phyloP scores from a whole-genome alignment of 164 flowering plant species.

The Tetracentron sinense region DNA sequence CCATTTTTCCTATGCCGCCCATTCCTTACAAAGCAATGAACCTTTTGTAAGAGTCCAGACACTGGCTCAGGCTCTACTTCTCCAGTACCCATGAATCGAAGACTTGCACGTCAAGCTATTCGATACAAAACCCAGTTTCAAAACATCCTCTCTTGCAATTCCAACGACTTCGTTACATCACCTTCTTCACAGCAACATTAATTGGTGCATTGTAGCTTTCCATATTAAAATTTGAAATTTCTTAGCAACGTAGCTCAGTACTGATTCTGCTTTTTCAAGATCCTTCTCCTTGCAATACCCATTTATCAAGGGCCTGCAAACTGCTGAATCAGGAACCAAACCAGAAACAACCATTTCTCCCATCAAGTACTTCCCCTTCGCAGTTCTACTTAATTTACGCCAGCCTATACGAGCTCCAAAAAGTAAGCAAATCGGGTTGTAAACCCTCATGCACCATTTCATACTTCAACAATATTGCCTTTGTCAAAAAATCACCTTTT shows the following conservation, averaged over 20 bases:
- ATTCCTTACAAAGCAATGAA: no score
- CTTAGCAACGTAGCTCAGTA: slow-evolving; percentile 45
- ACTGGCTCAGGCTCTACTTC: slow-evolving; percentile 10
- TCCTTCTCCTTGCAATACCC: slow-evolving; percentile 53
- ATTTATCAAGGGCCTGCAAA: slow-evolving; percentile 52
- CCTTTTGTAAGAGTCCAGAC: no score
- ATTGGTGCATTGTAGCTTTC: slow-evolving; percentile 58
- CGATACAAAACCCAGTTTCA: slow-evolving; percentile 63
- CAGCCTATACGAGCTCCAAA: slow-evolving; percentile 50
- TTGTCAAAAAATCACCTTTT: slow-evolving; percentile 29
- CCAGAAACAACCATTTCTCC: slow-evolving; percentile 58
- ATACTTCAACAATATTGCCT: slow-evolving; percentile 53
- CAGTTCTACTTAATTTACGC: slow-evolving; percentile 37
- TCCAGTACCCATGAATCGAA: slow-evolving; percentile 53
- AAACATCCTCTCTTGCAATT: slow-evolving; percentile 62
- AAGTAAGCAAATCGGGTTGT: slow-evolving; percentile 40
- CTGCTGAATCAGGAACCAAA: slow-evolving; percentile 43
- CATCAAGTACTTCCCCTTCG: slow-evolving; percentile 54
- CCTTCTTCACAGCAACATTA: slow-evolving; percentile 38
- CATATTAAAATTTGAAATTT: slow-evolving; percentile 47
- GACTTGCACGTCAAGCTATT: slow-evolving; percentile 59
- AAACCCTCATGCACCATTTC: slow-evolving; percentile 42
- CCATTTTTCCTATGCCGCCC: no score
- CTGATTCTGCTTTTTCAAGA: slow-evolving; percentile 52
- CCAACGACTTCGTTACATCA: slow-evolving; percentile 39